Evolutionary conservation across 2,329 filamentous ascomycete species (phyloP), one percentile per base, ranked within the genome.

Genomic region (Aureobasidium sp.): DNA sequence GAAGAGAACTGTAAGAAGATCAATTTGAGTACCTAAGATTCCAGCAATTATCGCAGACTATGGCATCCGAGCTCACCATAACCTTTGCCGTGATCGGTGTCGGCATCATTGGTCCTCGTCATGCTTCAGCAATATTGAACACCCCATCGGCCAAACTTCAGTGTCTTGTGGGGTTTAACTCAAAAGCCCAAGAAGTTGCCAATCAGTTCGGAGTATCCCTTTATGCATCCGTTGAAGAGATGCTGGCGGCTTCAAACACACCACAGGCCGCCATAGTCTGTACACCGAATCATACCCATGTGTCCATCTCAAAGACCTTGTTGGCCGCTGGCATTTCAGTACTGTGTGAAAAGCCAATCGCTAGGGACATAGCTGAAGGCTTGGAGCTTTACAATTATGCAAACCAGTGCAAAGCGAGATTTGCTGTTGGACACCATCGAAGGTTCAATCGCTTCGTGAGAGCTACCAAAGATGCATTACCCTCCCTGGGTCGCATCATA

Each of bases 241-340:
- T 81, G 56, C 60, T 81, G 0, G 57, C 62, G 4, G 70, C 68
- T 0, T 25, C 58, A 6, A 37, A 64, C 38, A 68, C 66, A n/a
- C 76, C 78, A 10, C 71, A 79, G 44, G 78, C 74, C 30, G 78
- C 78, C 19, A 75, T 82, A 35, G 72, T 82, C 44, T 80, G 79
- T 68, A 82, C 79, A 0, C 79, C 79, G 2, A 83, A 81, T 59
- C 71, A 77, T 58, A 80, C 77, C 0, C 79, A 83, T 55, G 78
- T 79, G 4, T 45, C 73, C 0, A 56, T 81, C 1, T 67, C 76
- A 2, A 71, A 69, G n/a, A 68, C 75, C 34, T 67, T 82, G 1
- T 67, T 79, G 1, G 59, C 67, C 0, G 69, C 64, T 0, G 74
- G 72, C 0, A 63, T 45, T 1, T 34, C 29, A n/a, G 41, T 45